Base-by-base conservation (phyloP, 139 green algal species). In the Chlamydomonas asymmetrica region DNA sequence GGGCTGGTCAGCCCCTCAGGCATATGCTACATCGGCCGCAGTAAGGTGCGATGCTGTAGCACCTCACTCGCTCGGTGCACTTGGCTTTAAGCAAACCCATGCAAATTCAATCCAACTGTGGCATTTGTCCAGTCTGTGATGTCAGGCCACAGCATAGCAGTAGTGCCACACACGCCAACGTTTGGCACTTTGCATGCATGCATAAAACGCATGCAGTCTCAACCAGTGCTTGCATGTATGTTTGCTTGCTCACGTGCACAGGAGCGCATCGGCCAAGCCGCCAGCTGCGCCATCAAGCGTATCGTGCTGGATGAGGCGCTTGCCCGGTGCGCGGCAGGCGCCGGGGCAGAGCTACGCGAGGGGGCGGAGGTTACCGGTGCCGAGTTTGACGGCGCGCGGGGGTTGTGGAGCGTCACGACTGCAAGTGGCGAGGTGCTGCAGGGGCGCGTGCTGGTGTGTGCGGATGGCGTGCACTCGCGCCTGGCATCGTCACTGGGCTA, bases 401-500 rank as follows among this genome's bases (percentile, higher is more conserved):
- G 88, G 40, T 78, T 97, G 39, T 97, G 92, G 92, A 95, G 83
- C 6, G 92, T 97, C n/a, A 85, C 74, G 31, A 66, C 64, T 13
- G 72, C 79, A 0, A 61, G 73, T 76, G 84, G 88, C 20, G 69
- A 84, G 38, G 72, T 59, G 7, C 87, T 96, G 35, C 63, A 72
- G 4, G 89, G 82, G 25, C 83, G 92, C 31, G 61, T 92, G 73
- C 84, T 96, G 60, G 79, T 97, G 8, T 92, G 91, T 79, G 92
- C 92, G 62, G 92, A 97, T 72, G 92, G 92, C 32, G 87, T 89
- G 54, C 95, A 90, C 67, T 94, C 88, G 9, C 79, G 80, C 59
- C 82, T 97, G 48, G 92, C 92, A 40, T 95, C 88, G 27, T 86
- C 92, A 72, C 72, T 97, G 56, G 92, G 92, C 54, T 93, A 95